Evolutionary conservation across 306 rosid species (phyloP).

Genomic region (Malus domestica): DNA sequence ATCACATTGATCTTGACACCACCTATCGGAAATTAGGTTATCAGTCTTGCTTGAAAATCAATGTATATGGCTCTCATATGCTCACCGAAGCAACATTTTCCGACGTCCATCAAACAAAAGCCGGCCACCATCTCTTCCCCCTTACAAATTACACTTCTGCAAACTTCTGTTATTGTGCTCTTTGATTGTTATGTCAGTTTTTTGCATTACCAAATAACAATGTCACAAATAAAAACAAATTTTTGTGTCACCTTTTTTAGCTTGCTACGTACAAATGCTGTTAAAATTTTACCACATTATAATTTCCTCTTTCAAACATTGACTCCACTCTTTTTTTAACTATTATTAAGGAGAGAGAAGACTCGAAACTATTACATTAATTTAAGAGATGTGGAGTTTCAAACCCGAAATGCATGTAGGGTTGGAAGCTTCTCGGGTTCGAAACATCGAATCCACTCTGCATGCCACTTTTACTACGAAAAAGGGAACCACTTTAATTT

Average conservation of each 20-base stretch:
- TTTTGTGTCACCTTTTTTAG: not conserved
- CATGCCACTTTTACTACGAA: not conserved
- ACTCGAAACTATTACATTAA: too few relatives aligned
- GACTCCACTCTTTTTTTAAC: not conserved
- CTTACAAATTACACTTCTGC: not conserved
- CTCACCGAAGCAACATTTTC: not conserved
- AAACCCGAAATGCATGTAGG: too few relatives aligned
- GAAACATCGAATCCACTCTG: not conserved
- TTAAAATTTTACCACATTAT: not conserved
- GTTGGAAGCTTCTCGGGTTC: too few relatives aligned
- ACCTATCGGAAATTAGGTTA: slow-evolving; percentile 47
- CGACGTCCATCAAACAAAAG: not conserved
- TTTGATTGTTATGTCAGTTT: not conserved
- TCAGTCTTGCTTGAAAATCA: slow-evolving; percentile 54
- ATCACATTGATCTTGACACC: slow-evolving; percentile 70
- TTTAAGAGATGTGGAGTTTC: rapidly evolving
- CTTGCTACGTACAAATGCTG: not conserved
- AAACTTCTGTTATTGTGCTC: not conserved
- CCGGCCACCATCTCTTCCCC: not conserved
- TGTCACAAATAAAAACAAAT: not conserved
- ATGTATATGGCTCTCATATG: not conserved
- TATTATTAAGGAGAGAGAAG: too few relatives aligned
- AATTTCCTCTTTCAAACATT: not conserved
- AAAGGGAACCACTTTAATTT: not conserved
- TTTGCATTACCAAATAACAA: not conserved